Evolutionary conservation across 2,329 filamentous ascomycete genomes (phyloP).

Genomic region (Exophiala mesophila): DNA sequence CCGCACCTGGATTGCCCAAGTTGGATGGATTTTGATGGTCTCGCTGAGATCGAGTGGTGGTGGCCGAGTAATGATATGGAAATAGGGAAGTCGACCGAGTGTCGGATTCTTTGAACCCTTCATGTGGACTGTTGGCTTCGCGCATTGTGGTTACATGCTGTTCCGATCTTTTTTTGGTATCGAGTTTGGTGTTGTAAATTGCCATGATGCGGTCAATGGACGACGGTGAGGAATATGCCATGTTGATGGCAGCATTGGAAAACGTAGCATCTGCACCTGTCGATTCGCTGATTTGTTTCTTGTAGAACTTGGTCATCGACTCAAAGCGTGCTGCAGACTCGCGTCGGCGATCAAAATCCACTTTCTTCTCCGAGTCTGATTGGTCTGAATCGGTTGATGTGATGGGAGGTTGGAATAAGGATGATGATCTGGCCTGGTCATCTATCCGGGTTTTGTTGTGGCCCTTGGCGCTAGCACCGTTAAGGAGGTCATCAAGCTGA

Average conservation of each 20-base stretch:
- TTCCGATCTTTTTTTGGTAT: constrained; percentile 56
- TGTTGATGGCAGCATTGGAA: constrained; percentile 48
- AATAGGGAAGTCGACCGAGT: constrained; percentile 1
- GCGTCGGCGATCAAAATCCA: neutral
- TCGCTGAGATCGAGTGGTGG: constrained; percentile 19
- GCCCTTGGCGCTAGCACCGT: constrained; percentile 30
- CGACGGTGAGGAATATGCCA: constrained; percentile 62
- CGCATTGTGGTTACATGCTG: constrained; percentile 69
- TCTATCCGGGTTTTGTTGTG: constrained; percentile 21
- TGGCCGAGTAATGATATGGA: constrained; percentile 14
- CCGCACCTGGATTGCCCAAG: constrained; percentile 39
- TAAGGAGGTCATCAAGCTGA: constrained; percentile 68
- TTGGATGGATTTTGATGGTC: constrained; percentile 48
- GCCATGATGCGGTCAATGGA: constrained; percentile 87
- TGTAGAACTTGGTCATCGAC: constrained; percentile 54
- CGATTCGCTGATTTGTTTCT: constrained; percentile 65
- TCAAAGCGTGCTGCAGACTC: neutral
- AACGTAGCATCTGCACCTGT: constrained; percentile 43
- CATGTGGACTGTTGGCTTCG: constrained; percentile 65
- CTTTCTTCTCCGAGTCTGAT: constrained; percentile 53
- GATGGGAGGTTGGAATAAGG: constrained; percentile 14
- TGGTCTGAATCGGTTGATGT: constrained; percentile 28
- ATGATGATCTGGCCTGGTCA: constrained; percentile 16
- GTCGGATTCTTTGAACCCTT: constrained; percentile 62
- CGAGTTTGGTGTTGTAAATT: constrained; percentile 65